Evolutionary conservation across 2,329 filamentous ascomycete genomes (phyloP), one percentile per base, ranked within the genome.

Genomic region (Gnomoniopsis smithogilvyi): DNA sequence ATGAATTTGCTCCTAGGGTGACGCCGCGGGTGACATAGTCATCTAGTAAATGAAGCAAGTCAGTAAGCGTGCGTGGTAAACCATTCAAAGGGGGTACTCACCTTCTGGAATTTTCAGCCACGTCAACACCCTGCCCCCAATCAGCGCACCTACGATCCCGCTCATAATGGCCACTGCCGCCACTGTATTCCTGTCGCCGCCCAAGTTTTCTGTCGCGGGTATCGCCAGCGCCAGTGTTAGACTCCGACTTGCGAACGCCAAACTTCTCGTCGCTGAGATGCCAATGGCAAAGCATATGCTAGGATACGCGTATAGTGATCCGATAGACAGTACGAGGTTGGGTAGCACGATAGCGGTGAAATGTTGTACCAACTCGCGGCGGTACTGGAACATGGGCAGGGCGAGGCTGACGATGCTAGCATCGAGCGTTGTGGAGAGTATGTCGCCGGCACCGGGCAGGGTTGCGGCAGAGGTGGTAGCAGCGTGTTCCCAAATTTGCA

Each of bases 21-120:
- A 87, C 81, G 11, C 84, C 84, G n/a, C 82, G 73, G 1, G 83
- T 86, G 36, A 87, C 82, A 61, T 86, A 87, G 68, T 86, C 84
- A 64, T 86, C 83, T 80, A 51, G 2, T 21, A 14, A 53, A 57
- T 22, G 36, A 46, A n/a, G 38, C 14, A 21, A 58, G n/a, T 33
- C 1, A 19, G n/a, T 48, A 7, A 30, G 15, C 3, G 15, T 4
- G 41, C 21, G n/a, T 1, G 30, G 43, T 19, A 22, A 19, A 43
- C 12, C 38, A 45, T 45, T 19, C 3, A 19, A 14, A 26, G 19
- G n/a, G 8, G 12, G 3, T 1, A 50, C 72, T 65, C 57, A 80
- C 79, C 79, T 69, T 85, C 79, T 0, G 81, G 82, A 3, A 87
- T 80, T 58, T 72, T 76, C 62, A 86, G 63, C 69, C 72, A 73